Evolutionary conservation across 805 yeast genomes (phyloP), one percentile per base, ranked within the genome.

Genomic region (Nakazawaea peltata): DNA sequence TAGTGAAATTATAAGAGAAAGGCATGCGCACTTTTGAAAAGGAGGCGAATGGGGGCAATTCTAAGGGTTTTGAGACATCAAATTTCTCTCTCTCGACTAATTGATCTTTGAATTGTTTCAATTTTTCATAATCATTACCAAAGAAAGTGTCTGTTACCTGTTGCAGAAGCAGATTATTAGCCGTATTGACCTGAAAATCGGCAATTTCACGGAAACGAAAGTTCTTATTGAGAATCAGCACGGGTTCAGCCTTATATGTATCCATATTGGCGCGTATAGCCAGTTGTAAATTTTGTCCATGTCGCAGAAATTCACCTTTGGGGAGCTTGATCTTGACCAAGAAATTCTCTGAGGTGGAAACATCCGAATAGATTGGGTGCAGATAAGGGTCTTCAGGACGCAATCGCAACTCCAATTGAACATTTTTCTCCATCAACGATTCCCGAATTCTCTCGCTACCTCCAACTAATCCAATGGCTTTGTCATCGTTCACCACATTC

Each of bases 21-120:
- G 97, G 95, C 35, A 82, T 73, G 25, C 77, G 70, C 11, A 80
- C 74, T 28, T 81, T 74, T 1, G 95, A 78, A 43, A 86, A 82
- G 34, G 83, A 59, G 2, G 96, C 87, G 4, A 96, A 94, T 0
- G 97, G 95, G 2, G 94, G 81, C 12, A 88, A 49, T 41, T 81
- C 78, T 38, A 73, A 67, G 37, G 71, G 65, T 26, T 49, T 56
- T 39, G 63, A 61, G 26, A 44, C 27, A 41, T 34, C 19, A 36
- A 40, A 30, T 41, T 32, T 15, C 34, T 37, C 19, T 46, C 36
- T 17, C 25, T 54, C 53, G 4, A 67, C 61, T n/a, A 58, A 50
- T 4, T 56, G 47, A n/a, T 51, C 37, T 4, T 54, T 56, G 37
- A 49, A 58, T 10, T 44, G 40, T 32, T 53, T 51, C 25, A 58